Evolutionary conservation across 148 eudicot genomes (phyloP).

Genomic region (Cornus kousa): DNA sequence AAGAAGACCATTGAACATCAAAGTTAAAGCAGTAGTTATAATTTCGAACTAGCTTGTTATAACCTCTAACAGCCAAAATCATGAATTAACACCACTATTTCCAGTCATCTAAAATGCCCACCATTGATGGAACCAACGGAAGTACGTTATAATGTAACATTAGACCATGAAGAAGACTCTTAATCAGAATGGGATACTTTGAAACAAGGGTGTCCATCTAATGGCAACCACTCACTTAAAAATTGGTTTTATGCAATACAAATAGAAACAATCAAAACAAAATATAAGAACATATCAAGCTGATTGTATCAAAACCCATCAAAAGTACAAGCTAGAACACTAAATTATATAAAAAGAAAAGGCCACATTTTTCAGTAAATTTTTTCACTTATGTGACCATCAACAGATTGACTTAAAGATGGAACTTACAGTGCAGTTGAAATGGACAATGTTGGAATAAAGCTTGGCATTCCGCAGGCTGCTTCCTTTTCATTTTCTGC

Average conservation of each 20-base stretch:
- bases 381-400: background rate
- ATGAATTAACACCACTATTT: background rate
- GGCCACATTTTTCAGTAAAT: background rate
- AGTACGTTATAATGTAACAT: background rate
- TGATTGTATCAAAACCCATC: background rate
- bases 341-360: background rate
- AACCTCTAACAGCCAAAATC: background rate
- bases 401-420: background rate
- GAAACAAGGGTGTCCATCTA: background rate
- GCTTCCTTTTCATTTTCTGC: conserved; percentile 18
- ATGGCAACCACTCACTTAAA: background rate
- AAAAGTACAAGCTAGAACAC: background rate
- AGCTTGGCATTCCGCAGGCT: conserved; percentile 22
- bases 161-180: background rate
- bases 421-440: conserved; percentile 26
- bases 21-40: background rate
- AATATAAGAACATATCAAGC: background rate
- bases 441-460: conserved; percentile 22
- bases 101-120: background rate
- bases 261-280: background rate
- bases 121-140: background rate
- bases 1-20: background rate
- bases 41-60: no score
- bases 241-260: background rate
- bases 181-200: background rate